Evolutionary conservation across 2,329 filamentous ascomycete species (phyloP).

Genomic region (Fusarium guadeloupense): DNA sequence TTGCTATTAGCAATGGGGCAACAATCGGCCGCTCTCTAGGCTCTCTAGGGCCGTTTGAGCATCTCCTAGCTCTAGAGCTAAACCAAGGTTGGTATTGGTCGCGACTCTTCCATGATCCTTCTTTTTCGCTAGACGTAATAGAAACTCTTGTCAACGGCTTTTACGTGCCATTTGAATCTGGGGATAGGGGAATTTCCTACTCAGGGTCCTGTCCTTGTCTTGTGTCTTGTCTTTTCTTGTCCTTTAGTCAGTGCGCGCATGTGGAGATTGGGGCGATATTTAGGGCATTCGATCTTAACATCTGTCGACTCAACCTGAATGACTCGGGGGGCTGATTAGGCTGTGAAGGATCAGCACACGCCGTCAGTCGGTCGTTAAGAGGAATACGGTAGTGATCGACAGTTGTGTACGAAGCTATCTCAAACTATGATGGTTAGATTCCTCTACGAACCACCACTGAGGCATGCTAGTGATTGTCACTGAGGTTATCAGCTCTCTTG

Average conservation of each 20-base stretch:
- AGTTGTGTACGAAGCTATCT: conserved; percentile 5
- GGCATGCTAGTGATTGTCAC: neutral
- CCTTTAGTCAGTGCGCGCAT: neutral
- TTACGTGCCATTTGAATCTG: neutral
- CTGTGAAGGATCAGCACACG: conserved; percentile 4
- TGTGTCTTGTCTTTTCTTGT: too few relatives aligned
- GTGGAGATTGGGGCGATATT: neutral
- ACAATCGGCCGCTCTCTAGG: neutral
- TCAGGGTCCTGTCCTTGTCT: neutral
- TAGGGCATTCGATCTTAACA: neutral
- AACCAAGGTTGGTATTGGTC: neutral
- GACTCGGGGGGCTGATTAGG: conserved; percentile 13
- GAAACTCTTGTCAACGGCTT: conserved; percentile 2
- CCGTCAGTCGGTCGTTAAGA: neutral
- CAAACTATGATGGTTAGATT: neutral
- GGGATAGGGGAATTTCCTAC: neutral
- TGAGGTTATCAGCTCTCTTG: neutral
- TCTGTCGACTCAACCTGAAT: too few relatives aligned
- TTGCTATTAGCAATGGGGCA: neutral
- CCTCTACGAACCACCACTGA: neutral
- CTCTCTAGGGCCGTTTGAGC: conserved; percentile 1
- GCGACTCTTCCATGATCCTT: neutral
- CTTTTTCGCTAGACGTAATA: neutral
- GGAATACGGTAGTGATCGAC: conserved; percentile 11
- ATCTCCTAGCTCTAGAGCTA: neutral